Evolutionary conservation across 495 filamentous ascomycete genomes (phyloP).

Genomic region (Hapsidospora chrysogenum): DNA sequence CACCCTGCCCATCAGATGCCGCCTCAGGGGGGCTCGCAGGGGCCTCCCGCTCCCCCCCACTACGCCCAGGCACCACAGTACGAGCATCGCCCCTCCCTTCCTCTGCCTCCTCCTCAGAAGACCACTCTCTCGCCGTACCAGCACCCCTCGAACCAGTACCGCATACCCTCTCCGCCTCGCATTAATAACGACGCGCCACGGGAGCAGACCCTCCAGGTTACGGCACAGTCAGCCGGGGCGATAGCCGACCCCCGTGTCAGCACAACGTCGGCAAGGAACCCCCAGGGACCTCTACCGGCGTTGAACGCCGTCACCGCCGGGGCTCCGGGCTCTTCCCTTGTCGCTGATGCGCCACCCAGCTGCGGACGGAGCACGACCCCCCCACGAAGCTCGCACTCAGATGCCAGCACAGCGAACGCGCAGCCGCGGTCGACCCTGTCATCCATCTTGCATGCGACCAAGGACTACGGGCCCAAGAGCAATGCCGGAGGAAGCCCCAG

Average conservation of each 20-base stretch:
- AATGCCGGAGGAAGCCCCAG: slow-evolving; percentile 19
- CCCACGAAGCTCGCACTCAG: slow-evolving; percentile 11
- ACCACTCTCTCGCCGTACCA: slow-evolving; percentile 5
- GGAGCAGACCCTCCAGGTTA: slow-evolving; percentile 19
- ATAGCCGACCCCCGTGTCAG: slow-evolving; percentile 17
- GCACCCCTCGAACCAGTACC: slow-evolving; percentile 8
- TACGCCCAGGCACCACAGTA: too few relatives aligned
- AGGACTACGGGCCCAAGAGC: slow-evolving; percentile 16
- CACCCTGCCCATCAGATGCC: too few relatives aligned
- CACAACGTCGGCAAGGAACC: slow-evolving; percentile 9
- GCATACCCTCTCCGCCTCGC: slow-evolving; percentile 5
- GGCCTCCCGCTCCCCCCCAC: too few relatives aligned
- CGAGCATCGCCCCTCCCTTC: not conserved
- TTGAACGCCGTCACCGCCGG: slow-evolving; percentile 4
- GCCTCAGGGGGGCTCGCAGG: too few relatives aligned
- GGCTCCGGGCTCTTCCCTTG: not conserved
- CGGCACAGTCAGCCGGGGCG: slow-evolving; percentile 17
- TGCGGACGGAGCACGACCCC: slow-evolving; percentile 16
- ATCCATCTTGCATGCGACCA: too few relatives aligned
- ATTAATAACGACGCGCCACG: slow-evolving; percentile 16
- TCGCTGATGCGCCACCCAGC: slow-evolving; percentile 10
- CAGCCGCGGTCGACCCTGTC: too few relatives aligned
- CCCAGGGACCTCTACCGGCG: slow-evolving; percentile 15
- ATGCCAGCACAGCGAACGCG: too few relatives aligned
- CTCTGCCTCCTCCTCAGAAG: too few relatives aligned